phyloP scores from a whole-genome alignment of 176 grass and related monocot genomes.

The Rhynchospora tenuis region DNA sequence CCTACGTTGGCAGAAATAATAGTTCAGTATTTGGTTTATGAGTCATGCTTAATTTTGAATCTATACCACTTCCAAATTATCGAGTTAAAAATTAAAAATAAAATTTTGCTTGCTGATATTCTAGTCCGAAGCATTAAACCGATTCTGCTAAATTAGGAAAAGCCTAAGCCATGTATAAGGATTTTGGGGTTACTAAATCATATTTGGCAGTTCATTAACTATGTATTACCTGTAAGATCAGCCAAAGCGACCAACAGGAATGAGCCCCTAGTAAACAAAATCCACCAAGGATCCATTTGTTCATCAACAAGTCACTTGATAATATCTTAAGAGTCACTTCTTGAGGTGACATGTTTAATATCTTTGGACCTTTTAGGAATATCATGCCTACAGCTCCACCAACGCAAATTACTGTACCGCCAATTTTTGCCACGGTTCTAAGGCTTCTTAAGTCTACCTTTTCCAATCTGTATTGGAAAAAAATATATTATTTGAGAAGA shows the following conservation, averaged over 20 bases:
- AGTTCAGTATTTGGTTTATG: too few species aligned
- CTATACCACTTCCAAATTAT: background rate
- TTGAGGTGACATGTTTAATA: slow-evolving; percentile 10
- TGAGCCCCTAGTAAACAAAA: slow-evolving; percentile 42
- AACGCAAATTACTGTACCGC: slow-evolving; percentile 48
- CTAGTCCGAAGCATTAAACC: too few species aligned
- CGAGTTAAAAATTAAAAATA: background rate
- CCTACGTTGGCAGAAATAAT: slow-evolving; percentile 18
- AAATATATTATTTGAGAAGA: background rate
- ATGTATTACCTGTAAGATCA: slow-evolving; percentile 47
- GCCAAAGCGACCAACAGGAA: slow-evolving; percentile 48
- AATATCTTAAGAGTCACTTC: background rate
- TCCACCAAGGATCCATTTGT: slow-evolving; percentile 39
- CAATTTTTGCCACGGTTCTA: slow-evolving; percentile 46
- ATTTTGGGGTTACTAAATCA: too few species aligned
- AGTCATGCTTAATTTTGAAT: too few species aligned
- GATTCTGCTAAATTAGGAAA: too few species aligned
- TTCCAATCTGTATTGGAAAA: slow-evolving; percentile 40
- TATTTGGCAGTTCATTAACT: too few species aligned
- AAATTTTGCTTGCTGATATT: background rate
- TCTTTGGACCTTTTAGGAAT: slow-evolving; percentile 51
- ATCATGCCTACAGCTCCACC: slow-evolving; percentile 54
- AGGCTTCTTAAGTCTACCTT: slow-evolving; percentile 29
- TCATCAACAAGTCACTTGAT: too few species aligned
- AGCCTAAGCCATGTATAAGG: too few species aligned